Evolutionary conservation across 371 early-diverging fungal species (phyloP).

Genomic region (Encephalitozoon cuniculi): DNA sequence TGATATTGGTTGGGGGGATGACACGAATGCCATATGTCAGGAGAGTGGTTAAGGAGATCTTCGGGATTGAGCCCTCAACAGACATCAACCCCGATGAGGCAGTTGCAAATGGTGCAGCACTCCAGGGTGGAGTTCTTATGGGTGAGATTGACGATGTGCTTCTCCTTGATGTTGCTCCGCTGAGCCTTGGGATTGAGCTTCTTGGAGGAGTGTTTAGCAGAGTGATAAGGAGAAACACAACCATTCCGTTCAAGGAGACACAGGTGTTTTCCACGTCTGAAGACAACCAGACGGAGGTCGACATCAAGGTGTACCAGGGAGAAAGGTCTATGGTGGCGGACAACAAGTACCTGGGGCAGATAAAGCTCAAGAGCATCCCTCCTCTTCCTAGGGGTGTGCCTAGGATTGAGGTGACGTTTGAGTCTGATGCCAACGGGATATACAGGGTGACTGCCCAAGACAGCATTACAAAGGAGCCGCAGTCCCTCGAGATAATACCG

Average conservation of each 20-base stretch:
- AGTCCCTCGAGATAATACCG: constrained; percentile 86
- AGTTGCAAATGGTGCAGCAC: constrained; percentile 93
- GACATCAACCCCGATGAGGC: constrained; percentile 96
- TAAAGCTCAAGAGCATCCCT: constrained; percentile 70
- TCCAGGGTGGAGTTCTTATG: constrained; percentile 84
- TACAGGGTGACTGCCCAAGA: constrained; percentile 93
- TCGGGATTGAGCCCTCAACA: constrained; percentile 79
- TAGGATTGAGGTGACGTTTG: constrained; percentile 93
- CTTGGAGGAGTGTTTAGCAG: constrained; percentile 85
- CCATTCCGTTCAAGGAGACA: constrained; percentile 95
- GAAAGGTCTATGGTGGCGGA: constrained; percentile 87
- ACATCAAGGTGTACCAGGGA: constrained; percentile 93
- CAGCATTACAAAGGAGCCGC: constrained; percentile 81
- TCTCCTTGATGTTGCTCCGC: constrained; percentile 88
- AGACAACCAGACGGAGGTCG: constrained; percentile 92
- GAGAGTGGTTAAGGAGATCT: constrained; percentile 75
- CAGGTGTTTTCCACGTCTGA: constrained; percentile 96
- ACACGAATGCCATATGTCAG: constrained; percentile 90
- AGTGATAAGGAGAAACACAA: constrained; percentile 90
- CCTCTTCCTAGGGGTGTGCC: constrained; percentile 80
- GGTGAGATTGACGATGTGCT: constrained; percentile 84
- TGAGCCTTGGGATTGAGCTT: constrained; percentile 75
- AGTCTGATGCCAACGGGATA: constrained; percentile 96
- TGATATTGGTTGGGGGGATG: constrained; percentile 98
- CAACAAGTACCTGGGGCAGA: constrained; percentile 91